Evolutionary conservation across 768 basidiomycete genomes (phyloP).

Genomic region (Boletus barrowsii): DNA sequence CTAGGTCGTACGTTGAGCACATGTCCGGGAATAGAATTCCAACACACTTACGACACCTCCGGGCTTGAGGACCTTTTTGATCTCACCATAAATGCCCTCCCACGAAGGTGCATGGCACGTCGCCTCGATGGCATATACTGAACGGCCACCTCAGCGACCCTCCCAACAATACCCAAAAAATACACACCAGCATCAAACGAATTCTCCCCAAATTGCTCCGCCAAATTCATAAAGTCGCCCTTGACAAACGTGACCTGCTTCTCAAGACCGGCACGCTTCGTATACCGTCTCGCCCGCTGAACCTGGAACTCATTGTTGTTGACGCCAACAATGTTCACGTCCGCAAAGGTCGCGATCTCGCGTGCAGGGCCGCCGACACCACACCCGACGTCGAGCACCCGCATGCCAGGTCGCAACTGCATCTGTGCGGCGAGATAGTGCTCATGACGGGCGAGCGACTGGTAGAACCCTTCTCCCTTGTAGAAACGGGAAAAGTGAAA

Average conservation of each 20-base stretch:
- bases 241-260: conserved; percentile 79
- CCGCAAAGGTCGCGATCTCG: conserved; percentile 89
- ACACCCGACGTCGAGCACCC: conserved; percentile 96
- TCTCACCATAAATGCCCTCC: conserved; percentile 94
- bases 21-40: background rate
- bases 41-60: conserved; percentile 79
- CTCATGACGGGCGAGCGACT: conserved; percentile 84
- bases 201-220: conserved; percentile 87
- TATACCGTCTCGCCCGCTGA: conserved; percentile 80
- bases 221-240: conserved; percentile 96
- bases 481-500: conserved; percentile 99
- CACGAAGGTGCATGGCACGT: conserved; percentile 95
- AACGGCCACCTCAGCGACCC: conserved; percentile 5
- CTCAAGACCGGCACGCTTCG: conserved; percentile 69
- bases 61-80: conserved; percentile 90
- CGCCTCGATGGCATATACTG: conserved; percentile 98
- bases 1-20: conserved; percentile 35
- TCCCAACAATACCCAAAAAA: background rate
- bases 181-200: conserved; percentile 88
- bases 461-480: conserved; percentile 78
- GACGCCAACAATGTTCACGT: conserved; percentile 77
- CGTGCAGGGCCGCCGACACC: conserved; percentile 97
- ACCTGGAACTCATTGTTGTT: conserved; percentile 99
- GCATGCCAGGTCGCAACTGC: conserved; percentile 83
- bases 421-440: conserved; percentile 93